These are phyloP conservation scores for Raffaelea deltoideospora DNA, from an alignment of 2,329 filamentous ascomycete species.

Conservation along the genomic window DNA sequence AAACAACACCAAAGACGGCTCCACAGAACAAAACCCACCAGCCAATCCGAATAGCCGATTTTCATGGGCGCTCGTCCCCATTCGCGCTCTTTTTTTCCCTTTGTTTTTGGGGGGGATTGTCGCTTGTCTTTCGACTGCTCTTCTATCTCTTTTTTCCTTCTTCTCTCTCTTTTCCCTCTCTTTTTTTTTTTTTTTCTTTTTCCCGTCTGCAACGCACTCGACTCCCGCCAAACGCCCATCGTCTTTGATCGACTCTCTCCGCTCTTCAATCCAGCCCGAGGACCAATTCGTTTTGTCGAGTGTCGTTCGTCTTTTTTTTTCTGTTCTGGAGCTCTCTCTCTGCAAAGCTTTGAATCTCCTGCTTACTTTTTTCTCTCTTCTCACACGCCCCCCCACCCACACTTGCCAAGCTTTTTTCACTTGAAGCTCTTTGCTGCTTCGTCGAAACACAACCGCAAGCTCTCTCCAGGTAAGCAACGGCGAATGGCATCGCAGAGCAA, in stretches of 20 bases:
- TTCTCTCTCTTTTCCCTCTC: background rate
- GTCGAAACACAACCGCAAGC: too few species aligned
- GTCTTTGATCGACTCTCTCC: background rate
- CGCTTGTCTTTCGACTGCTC: too few species aligned
- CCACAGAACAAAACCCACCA: constrained; percentile 4
- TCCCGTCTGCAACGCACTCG: constrained; percentile 4
- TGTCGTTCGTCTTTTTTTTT: constrained; percentile 3
- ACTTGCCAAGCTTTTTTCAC: too few species aligned
- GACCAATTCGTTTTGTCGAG: constrained; percentile 1
- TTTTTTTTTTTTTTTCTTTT: background rate
- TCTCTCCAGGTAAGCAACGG: too few species aligned
- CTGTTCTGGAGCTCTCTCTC: constrained; percentile 1
- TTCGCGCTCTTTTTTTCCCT: constrained; percentile 7
- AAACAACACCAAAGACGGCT: too few species aligned
- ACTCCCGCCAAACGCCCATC: background rate
- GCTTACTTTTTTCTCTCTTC: background rate
- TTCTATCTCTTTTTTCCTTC: constrained; percentile 6
- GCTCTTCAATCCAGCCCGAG: constrained; percentile 1
- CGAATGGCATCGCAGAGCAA: background rate
- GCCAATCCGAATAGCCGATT: constrained; percentile 5
- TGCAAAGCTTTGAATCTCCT: constrained; percentile 3
- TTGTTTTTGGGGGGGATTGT: too few species aligned
- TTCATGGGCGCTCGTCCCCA: constrained; percentile 4
- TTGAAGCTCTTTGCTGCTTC: too few species aligned
- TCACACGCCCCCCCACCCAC: background rate